These are phyloP conservation scores for Asclepias syriaca DNA, from an alignment of 257 asterid species.

Conservation along the genomic window DNA sequence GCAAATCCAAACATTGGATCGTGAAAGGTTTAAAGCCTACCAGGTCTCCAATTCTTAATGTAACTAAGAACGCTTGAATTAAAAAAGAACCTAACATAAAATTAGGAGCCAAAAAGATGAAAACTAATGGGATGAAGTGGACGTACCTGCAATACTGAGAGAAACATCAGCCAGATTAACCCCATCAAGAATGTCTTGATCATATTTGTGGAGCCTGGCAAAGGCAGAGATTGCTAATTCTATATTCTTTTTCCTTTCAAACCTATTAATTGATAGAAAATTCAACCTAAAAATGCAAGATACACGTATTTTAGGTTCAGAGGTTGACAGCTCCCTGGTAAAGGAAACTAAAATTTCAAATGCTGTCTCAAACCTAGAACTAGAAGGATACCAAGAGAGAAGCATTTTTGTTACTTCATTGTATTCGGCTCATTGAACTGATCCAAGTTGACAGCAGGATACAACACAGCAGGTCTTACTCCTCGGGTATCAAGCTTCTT, in stretches of 20 bases:
- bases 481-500: slow-evolving; percentile 59
- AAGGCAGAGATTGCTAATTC: slow-evolving; percentile 89
- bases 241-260: slow-evolving; percentile 90
- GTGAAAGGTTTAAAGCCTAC: background rate
- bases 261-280: slow-evolving; percentile 94
- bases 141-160: slow-evolving; percentile 68
- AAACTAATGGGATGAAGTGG: slow-evolving; percentile 4
- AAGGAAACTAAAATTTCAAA: slow-evolving; percentile 6
- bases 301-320: background rate
- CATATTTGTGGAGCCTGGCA: slow-evolving; percentile 49
- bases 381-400: slow-evolving; percentile 33
- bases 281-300: slow-evolving; percentile 42
- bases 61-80: background rate
- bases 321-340: background rate
- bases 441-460: slow-evolving; percentile 88
- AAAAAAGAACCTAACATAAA: background rate
- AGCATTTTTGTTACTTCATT: slow-evolving; percentile 48
- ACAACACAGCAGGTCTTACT: slow-evolving; percentile 80
- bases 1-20: background rate
- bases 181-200: slow-evolving; percentile 28
- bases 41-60: background rate
- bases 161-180: slow-evolving; percentile 43
- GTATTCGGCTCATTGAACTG: slow-evolving; percentile 61
- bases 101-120: background rate
- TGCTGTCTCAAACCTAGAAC: slow-evolving; percentile 20